Conservation (phyloP, 345 rosid genomes). For the Populus alba region DNA sequence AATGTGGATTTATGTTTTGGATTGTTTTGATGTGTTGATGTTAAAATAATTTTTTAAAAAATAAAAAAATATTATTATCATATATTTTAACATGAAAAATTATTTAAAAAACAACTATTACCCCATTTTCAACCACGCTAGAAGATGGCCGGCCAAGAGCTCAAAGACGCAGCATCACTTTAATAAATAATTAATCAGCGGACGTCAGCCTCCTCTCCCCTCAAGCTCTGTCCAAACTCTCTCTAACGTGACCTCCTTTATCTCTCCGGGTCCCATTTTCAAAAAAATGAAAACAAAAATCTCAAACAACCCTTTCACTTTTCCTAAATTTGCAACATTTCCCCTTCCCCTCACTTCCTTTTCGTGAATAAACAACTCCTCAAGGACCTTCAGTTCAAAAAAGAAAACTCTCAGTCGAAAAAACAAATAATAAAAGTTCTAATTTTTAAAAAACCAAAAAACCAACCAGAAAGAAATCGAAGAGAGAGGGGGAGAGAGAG, state of each 20-base stretch:
- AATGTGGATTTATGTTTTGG: too few relatives aligned
- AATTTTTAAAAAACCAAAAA: background rate
- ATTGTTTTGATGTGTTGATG: too few relatives aligned
- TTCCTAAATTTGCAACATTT: background rate
- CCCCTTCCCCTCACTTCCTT: conserved; percentile 1
- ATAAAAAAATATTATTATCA: too few relatives aligned
- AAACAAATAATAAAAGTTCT: background rate
- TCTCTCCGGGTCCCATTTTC: conserved; percentile 10
- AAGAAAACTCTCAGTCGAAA: conserved; percentile 8
- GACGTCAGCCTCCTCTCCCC: conserved; percentile 16
- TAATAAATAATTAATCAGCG: conserved; percentile 3
- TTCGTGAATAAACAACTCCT: conserved; percentile 13
- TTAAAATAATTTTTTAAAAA: too few relatives aligned
- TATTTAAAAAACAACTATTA: too few relatives aligned
- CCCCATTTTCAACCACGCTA: too few relatives aligned
- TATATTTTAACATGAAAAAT: too few relatives aligned
- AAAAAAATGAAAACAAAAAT: background rate
- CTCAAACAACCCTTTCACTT: background rate
- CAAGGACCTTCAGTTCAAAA: conserved; percentile 28
- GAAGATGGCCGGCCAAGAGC: conserved; percentile 13
- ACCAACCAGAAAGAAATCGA: background rate
- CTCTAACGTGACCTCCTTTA: conserved; percentile 5
- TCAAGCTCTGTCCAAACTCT: background rate
- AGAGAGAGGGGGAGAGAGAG: conserved; percentile 1
- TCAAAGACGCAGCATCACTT: too few relatives aligned